Percentiles rank a stretch among this genome's conserved stretches.
Evolutionary conservation across 495 filamentous ascomycete genomes (phyloP).

Genomic region (Friedmanniomyces endolithicus): DNA sequence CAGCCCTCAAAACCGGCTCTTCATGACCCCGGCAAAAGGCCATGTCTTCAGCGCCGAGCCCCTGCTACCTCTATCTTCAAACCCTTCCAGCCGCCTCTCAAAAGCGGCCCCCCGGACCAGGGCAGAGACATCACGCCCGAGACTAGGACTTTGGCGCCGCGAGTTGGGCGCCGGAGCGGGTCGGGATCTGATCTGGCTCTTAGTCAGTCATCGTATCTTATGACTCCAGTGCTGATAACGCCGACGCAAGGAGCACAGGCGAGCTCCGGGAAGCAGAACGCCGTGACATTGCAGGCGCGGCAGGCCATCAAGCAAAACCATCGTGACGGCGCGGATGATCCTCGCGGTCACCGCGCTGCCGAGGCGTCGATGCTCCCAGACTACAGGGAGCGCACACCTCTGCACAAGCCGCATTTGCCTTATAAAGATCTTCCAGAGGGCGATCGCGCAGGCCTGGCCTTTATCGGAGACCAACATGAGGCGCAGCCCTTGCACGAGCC

Average conservation of each 20-base stretch:
- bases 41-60: not conserved
- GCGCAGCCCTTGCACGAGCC: too few species aligned
- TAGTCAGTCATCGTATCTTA: constrained; percentile 12
- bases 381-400: constrained; percentile 2
- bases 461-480: too few species aligned
- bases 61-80: not conserved
- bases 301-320: not conserved
- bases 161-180: not conserved
- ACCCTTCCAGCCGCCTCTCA: not conserved
- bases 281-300: not conserved
- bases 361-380: not conserved
- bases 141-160: not conserved
- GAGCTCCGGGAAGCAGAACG: too few species aligned
- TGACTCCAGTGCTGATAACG: constrained; percentile 5
- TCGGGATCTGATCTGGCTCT: not conserved
- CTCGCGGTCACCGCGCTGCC: not conserved
- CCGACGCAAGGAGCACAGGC: not conserved
- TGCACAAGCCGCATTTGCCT: not conserved
- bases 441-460: not conserved
- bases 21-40: not conserved
- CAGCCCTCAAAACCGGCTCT: not conserved
- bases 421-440: not conserved
- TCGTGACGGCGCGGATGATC: not conserved
- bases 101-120: not conserved
- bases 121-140: not conserved